A percentile compares a stretch with the other conserved stretches of the same genome.
These are phyloP conservation scores for Yamadazyma friedrichii DNA, from an alignment of 1,139 yeast genomes.

Conservation along the genomic window DNA sequence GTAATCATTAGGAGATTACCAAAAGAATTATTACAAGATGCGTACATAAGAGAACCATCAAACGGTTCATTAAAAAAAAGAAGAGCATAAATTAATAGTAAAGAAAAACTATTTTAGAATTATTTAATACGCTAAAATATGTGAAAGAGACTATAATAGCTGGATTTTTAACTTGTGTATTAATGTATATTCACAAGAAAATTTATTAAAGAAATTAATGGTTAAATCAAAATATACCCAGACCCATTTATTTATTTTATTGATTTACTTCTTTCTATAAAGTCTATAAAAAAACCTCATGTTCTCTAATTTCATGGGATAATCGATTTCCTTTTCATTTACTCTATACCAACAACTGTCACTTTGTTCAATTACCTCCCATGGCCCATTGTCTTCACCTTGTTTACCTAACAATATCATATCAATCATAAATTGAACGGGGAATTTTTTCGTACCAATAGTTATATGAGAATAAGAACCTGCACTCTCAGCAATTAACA, in stretches of 20 bases:
- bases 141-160: background rate
- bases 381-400: conserved; percentile 49
- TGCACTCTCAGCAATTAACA: conserved; percentile 81
- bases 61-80: background rate
- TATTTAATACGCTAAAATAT: background rate
- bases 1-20: no score
- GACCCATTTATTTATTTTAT: no score
- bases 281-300: conserved; percentile 84
- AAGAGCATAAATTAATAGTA: background rate
- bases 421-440: conserved; percentile 78
- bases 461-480: conserved; percentile 84
- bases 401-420: conserved; percentile 62
- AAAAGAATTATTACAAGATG: no score
- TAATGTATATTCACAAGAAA: no score
- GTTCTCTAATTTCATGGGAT: conserved; percentile 75
- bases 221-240: no score
- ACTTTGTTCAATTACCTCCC: conserved; percentile 64
- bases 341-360: conserved; percentile 86
- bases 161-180: no score
- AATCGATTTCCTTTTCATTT: conserved; percentile 50
- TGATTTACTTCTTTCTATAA: conserved; percentile 48
- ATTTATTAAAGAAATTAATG: no score
- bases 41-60: no score
- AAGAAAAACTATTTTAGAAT: background rate
- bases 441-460: conserved; percentile 73